Base-by-base conservation (phyloP, 129 eudicot genomes). In the Pittosporum tobira region DNA sequence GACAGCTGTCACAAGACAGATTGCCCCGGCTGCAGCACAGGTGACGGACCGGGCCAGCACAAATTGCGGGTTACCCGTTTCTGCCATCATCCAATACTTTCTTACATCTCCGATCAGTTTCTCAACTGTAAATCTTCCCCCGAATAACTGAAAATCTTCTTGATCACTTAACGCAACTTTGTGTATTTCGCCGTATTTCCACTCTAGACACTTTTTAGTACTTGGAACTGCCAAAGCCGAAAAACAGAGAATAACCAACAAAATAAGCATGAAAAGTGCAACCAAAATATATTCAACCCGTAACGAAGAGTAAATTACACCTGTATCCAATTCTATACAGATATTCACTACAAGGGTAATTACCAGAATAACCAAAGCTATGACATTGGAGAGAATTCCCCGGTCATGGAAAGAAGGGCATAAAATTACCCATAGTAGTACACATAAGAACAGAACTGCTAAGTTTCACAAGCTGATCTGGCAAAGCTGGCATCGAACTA, bases 291-390 rank as follows among this genome's bases (percentile, higher is more conserved):
- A 61, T 62, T 62, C 67, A 29, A 28, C 14, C 47, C 48, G 23
- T 22, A 47, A 49, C 2, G 9, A 4, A 26, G 24, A 16, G 20
- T 14, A 19, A n/a, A 73, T 73, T 6, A 66, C 64, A 46, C 65
- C 61, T 1, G 74, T 73, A 5, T 18, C 31, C 5, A 73, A 37
- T 61, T 73, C 44, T 11, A 73, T 67, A 14, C 42, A 49, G 15
- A 73, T 29, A 68, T 74, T 63, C 30, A 69, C 79, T 20, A 63
- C 49, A 42, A 69, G 43, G 14, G 79, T 75, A 30, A 75, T 63
- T 30, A 63, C 67, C 1, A 75, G 54, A 50, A 75, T 26, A 28
- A 21, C 63, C 68, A 68, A 58, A 13, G 79, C 75, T 4, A 37
- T 51, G 34, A 69, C 28, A 65, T 68, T 75, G 23, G 67, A 2